A percentile compares a stretch with the other conserved stretches of the same genome.
These are phyloP conservation scores for Fusarium temperatum DNA, from an alignment of 2,329 filamentous ascomycete species.

Conservation along the genomic window DNA sequence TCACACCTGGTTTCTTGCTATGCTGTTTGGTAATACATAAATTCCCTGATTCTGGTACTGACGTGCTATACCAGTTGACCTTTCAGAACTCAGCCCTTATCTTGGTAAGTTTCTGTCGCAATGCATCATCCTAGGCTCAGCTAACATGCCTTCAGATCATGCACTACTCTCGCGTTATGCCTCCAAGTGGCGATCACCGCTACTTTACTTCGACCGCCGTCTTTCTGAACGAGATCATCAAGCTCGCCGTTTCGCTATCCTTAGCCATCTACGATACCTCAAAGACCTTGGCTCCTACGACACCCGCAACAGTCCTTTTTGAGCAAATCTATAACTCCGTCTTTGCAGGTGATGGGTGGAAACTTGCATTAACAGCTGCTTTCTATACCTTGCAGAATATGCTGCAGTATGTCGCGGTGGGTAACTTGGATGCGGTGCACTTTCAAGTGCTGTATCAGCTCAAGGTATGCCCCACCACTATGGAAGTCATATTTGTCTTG, in stretches of 20 bases:
- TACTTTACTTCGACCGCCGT: constrained; percentile 96
- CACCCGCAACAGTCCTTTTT: constrained; percentile 82
- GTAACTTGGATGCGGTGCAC: constrained; percentile 89
- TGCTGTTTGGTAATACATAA: neutral
- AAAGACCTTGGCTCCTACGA: constrained; percentile 77
- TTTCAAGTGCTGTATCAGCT: constrained; percentile 95
- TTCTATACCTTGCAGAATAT: constrained; percentile 93
- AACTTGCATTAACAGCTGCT: constrained; percentile 86
- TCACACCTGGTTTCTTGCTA: neutral
- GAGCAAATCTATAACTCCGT: constrained; percentile 81
- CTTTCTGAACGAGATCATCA: constrained; percentile 91
- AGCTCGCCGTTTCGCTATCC: constrained; percentile 85
- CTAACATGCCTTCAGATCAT: constrained; percentile 68
- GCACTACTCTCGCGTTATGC: constrained; percentile 96
- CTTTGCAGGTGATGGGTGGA: constrained; percentile 93
- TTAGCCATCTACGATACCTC: constrained; percentile 91
- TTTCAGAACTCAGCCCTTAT: constrained; percentile 80
- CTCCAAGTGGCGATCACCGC: constrained; percentile 80
- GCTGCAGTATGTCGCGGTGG: constrained; percentile 91
- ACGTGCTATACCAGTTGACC: constrained; percentile 65
- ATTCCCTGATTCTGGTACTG: constrained; percentile 6
- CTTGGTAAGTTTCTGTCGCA: constrained; percentile 59
- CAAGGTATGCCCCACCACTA: constrained; percentile 63
- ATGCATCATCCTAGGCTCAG: constrained; percentile 47
- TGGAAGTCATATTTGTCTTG: neutral